These are phyloP conservation scores for Ambispora gerdemannii DNA, from an alignment of 192 early-diverging fungal species.

Conservation along the genomic window DNA sequence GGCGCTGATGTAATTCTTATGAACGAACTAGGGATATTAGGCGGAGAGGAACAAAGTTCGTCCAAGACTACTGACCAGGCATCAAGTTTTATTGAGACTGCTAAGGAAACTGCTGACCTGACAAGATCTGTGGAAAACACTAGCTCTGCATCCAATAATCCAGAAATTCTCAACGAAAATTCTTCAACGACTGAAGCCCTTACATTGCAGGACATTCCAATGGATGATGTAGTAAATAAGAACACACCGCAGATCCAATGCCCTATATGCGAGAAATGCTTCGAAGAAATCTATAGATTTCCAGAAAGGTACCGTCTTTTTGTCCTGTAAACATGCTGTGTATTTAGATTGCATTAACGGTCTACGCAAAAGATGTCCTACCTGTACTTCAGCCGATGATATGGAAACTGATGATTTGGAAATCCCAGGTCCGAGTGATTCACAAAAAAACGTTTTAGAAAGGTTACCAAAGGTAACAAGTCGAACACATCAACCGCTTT, in stretches of 20 bases:
- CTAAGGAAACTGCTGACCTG: background rate
- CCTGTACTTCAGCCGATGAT: conserved; percentile 9
- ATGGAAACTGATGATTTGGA: background rate
- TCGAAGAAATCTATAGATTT: background rate
- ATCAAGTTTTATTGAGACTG: too few relatives aligned
- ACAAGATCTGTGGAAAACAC: too few relatives aligned
- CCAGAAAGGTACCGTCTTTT: background rate
- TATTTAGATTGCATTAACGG: conserved; percentile 5
- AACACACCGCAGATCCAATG: too few relatives aligned
- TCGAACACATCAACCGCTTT: too few relatives aligned
- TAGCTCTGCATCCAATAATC: too few relatives aligned
- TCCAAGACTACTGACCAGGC: conserved; percentile 2
- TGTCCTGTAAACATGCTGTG: conserved; percentile 5
- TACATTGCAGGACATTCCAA: too few relatives aligned
- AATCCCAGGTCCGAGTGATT: background rate
- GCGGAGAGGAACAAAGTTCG: background rate
- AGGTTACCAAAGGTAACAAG: too few relatives aligned
- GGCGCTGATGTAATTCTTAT: too few relatives aligned
- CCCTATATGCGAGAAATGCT: conserved; percentile 7
- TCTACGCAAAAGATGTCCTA: background rate
- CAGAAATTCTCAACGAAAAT: too few relatives aligned
- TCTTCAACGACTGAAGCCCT: too few relatives aligned
- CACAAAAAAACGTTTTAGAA: background rate
- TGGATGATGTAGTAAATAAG: too few relatives aligned
- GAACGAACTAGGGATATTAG: too few relatives aligned